These are phyloP conservation scores for Suillus hirtellus DNA, from an alignment of 768 basidiomycete species.

Conservation along the genomic window DNA sequence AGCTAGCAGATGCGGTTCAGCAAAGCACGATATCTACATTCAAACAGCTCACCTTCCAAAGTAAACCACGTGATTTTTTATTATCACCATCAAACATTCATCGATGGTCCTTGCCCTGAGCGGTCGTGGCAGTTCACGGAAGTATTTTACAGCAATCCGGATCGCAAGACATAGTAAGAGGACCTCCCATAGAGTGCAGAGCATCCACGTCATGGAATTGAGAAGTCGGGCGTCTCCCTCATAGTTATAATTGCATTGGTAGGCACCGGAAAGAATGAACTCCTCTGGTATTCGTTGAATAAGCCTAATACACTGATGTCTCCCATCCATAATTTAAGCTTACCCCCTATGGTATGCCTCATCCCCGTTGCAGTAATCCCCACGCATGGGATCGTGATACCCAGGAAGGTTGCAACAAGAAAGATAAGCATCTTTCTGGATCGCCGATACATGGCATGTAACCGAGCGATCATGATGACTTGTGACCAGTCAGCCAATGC, in stretches of 20 bases:
- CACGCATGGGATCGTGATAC: background rate
- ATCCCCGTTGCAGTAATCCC: background rate
- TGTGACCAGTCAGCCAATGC: background rate
- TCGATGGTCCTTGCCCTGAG: background rate
- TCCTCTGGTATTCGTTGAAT: background rate
- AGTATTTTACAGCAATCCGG: background rate
- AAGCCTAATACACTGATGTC: background rate
- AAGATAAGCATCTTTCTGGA: background rate
- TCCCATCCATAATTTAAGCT: background rate
- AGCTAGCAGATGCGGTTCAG: background rate
- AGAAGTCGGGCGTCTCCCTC: background rate
- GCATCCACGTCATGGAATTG: background rate
- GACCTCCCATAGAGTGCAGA: slow-evolving; percentile 2
- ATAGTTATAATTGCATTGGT: background rate
- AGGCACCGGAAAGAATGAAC: background rate
- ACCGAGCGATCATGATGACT: background rate
- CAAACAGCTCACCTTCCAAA: background rate
- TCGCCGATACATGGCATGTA: slow-evolving; percentile 4
- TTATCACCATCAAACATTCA: background rate
- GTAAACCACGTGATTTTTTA: background rate
- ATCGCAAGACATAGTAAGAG: background rate
- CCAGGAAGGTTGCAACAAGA: background rate
- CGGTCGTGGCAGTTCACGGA: background rate
- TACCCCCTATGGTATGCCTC: background rate
- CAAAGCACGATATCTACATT: too few species aligned